Base-by-base conservation (phyloP, 345 rosid species). In the Passiflora organensis region DNA sequence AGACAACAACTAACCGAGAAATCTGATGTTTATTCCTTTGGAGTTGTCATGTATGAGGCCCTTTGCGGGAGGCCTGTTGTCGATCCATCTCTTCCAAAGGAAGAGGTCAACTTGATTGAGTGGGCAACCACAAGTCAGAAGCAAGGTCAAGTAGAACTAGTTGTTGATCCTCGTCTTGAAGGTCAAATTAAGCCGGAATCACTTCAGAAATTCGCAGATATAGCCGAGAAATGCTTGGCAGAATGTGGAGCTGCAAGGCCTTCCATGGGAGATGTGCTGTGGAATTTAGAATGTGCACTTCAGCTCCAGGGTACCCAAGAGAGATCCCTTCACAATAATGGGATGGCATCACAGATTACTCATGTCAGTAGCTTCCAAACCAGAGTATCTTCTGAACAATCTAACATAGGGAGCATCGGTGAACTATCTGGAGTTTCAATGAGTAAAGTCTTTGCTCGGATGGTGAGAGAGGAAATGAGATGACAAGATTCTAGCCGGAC, bases 261-360 rank as follows among this genome's bases (percentile, higher is more conserved):
- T 54, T 63, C 83, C 12, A 73, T 77, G 87, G 94, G 93, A 62
- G 84, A 85, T 15, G 56, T 85, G 51, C 55, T 80, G 48, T 82
- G 88, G 93, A 85, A 85, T 63, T 51, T 82, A 51, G 93, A 85
- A 77, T 69, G n/a, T 19, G 68, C 82, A 43, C 82, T 85, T 65
- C 67, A 78, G 55, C 72, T 69, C 13, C 81, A 78, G 50, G 67
- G 72, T 2, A 67, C 65, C 32, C 74, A 71, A 2, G 79, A 68
- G 57, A 76, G 53, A 60, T 51, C 69, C 10, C 37, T 48, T 45
- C 43, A 24, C 5, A 43, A 48, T 13, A 22, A 48, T 0, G 50
- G 57, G 48, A 48, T 9, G 2, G 10, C 54, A 16, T 36, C 62
- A 1, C 63, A 66, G 38, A 38, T 44, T 34, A 59, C 59, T 58